Base-by-base conservation (phyloP, 352 stramenopile genomes). In the Phytophthora citrophthora region DNA sequence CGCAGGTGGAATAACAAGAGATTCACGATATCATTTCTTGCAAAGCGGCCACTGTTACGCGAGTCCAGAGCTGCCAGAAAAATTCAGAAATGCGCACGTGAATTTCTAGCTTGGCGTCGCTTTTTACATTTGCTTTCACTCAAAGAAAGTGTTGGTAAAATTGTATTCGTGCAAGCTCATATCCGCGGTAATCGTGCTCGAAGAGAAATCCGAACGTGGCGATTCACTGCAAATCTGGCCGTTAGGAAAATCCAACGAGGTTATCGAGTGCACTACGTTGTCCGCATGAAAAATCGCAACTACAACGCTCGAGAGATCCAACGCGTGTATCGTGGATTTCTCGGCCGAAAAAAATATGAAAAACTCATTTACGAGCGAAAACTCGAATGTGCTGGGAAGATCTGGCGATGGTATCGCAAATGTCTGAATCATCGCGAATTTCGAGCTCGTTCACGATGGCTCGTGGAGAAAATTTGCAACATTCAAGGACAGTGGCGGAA, bases 401-500 rank as follows among this genome's bases (percentile, higher is more conserved):
- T 90, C 40, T 77, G 69, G 68, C 23, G n/a, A 16, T 93, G 82
- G 82, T 89, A 78, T 62, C 82, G 77, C 1, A 63, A 56, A 26
- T 88, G 72, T 43, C 38, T 74, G 16, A 54, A 74, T n/a, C 52
- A 74, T 4, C 71, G 65, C 3, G 61, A 88, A 7, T 70, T 81
- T 11, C 51, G 32, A 10, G 52, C 24, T 11, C 72, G 77, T 4
- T 73, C 79, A 1, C 58, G 55, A 2, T 89, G 79, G 79, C 74
- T 89, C 3, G 46, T 88, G n/a, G 15, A 29, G 11, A 87, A 86
- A 52, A 72, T 89, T 24, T 68, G 61, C 54, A 68, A 54, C 36
- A 84, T 90, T 56, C 80, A 93, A 62, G 61, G 72, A 11, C 74
- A 91, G 38, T 93, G 83, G 77, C 68, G 80, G 2, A 80, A 74